Base-by-base conservation (phyloP, 1,284 basidiomycete genomes). In the Irpex rosettiformis region DNA sequence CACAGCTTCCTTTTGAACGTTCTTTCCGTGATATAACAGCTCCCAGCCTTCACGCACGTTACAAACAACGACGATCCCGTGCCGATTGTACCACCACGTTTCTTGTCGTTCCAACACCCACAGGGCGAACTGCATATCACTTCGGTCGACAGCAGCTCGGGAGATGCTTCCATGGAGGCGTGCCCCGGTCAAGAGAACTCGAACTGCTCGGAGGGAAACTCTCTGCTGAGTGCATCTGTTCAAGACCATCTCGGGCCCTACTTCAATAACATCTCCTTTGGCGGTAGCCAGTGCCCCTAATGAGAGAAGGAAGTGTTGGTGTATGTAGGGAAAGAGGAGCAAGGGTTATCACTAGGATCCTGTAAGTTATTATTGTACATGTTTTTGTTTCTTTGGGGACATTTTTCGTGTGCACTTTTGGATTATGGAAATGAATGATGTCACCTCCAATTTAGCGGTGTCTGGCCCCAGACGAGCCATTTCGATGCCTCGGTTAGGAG, bases 41-140 rank as follows among this genome's bases (percentile, higher is more conserved):
- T 68, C 51, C 68, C 69, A 3, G 52, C 58, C 42, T 71, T 69
- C 57, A 64, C 72, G 62, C 63, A 73, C 65, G 64, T 75, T 29
- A 73, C 70, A 54, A 73, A 75, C 68, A 69, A 71, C 64, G 33
- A 73, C 28, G 75, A 76, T 62, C 68, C 68, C 2, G 71, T 76
- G 6, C 75, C 75, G 16, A 68, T 66, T 54, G 68, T 75, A 10
- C 75, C 74, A 11, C 70, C 70, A 18, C 69, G 65, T 21, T 63
- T 63, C 55, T 66, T 76, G 11, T 64, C 67, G 18, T 75, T 68
- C 66, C 66, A 68, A 51, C 75, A 76, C 53, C 66, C 73, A 1
- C 48, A 54, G 6, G 72, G 73, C 37, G 74, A 76, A 65, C 61
- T 71, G 7, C 73, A 76, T 60, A 73, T 76, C 59, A 64, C 65